Evolutionary conservation across 768 basidiomycete species (phyloP).

Genomic region (Tylopilus balloui): DNA sequence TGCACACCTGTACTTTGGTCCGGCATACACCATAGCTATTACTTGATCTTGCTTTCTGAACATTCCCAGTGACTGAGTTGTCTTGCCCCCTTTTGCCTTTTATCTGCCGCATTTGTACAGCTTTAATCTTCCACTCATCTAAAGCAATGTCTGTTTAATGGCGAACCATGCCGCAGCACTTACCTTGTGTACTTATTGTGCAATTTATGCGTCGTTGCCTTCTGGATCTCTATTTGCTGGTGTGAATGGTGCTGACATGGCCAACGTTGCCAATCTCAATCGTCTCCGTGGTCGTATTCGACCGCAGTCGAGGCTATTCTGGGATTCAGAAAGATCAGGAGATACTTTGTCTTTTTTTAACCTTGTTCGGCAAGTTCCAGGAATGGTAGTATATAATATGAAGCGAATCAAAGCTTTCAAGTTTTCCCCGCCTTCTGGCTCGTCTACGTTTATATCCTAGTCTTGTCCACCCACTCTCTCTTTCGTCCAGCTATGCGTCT

Average conservation of each 20-base stretch:
- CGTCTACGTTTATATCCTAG: background rate
- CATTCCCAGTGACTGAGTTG: conserved; percentile 19
- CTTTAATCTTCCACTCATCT: conserved; percentile 36
- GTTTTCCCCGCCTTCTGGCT: background rate
- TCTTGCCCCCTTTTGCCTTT: conserved; percentile 23
- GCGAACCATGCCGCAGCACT: conserved; percentile 34
- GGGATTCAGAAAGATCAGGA: too few relatives aligned
- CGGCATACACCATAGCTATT: conserved; percentile 51
- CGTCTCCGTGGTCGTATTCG: too few relatives aligned
- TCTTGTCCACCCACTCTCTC: conserved; percentile 1
- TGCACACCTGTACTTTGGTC: conserved; percentile 67
- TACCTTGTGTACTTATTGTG: conserved; percentile 39
- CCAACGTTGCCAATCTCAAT: too few relatives aligned
- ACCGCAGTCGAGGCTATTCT: too few relatives aligned
- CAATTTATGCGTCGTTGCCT: conserved; percentile 34
- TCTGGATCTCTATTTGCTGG: conserved; percentile 1
- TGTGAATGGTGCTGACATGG: too few relatives aligned
- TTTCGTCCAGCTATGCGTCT: conserved; percentile 25
- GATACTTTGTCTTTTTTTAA: too few relatives aligned
- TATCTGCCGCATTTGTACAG: conserved; percentile 47
- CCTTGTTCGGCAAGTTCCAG: background rate
- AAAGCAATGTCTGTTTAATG: conserved; percentile 41
- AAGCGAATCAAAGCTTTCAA: background rate
- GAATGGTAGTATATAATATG: background rate
- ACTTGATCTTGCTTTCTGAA: conserved; percentile 36